phyloP scores from a whole-genome alignment of 1,139 yeast genomes.

The Neolecta irregularis region DNA sequence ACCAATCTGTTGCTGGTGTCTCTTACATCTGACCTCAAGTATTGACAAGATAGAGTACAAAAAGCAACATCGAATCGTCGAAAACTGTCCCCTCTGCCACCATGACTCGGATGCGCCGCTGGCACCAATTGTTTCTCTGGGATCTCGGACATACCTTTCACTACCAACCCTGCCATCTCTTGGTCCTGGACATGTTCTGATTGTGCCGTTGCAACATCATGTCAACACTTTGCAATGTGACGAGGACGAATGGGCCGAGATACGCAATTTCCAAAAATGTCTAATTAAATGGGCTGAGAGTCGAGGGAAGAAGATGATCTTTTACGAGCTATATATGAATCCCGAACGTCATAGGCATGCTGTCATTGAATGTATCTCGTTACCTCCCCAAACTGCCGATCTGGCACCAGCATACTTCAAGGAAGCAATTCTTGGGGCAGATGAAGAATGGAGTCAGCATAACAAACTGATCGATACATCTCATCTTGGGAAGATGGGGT shows the following conservation, averaged over 20 bases:
- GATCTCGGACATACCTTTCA: slow-evolving; percentile 22
- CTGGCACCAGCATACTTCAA: slow-evolving; percentile 30
- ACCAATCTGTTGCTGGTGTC: slow-evolving; percentile 21
- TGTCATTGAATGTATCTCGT: slow-evolving; percentile 31
- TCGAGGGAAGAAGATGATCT: slow-evolving; percentile 27
- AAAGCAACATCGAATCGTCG: slow-evolving; percentile 23
- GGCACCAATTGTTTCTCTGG: slow-evolving; percentile 23
- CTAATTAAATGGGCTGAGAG: slow-evolving; percentile 28
- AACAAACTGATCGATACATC: slow-evolving; percentile 25
- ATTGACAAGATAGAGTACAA: slow-evolving; percentile 12
- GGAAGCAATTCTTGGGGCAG: slow-evolving; percentile 28
- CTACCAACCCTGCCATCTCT: slow-evolving; percentile 29
- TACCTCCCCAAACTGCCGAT: slow-evolving; percentile 23
- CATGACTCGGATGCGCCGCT: slow-evolving; percentile 20
- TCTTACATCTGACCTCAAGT: slow-evolving; percentile 1
- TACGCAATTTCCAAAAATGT: slow-evolving; percentile 30
- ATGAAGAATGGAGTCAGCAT: slow-evolving; percentile 31
- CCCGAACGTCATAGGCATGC: slow-evolving; percentile 27
- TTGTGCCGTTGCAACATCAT: slow-evolving; percentile 32
- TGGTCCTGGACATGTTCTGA: slow-evolving; percentile 24
- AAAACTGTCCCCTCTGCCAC: slow-evolving; percentile 29
- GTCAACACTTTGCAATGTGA: slow-evolving; percentile 30
- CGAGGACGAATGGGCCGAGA: slow-evolving; percentile 33
- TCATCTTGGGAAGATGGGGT: slow-evolving; percentile 22
- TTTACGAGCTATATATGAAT: slow-evolving; percentile 31